These are phyloP conservation scores for Boletus subparvulus DNA, from an alignment of 768 basidiomycete species.

Conservation along the genomic window DNA sequence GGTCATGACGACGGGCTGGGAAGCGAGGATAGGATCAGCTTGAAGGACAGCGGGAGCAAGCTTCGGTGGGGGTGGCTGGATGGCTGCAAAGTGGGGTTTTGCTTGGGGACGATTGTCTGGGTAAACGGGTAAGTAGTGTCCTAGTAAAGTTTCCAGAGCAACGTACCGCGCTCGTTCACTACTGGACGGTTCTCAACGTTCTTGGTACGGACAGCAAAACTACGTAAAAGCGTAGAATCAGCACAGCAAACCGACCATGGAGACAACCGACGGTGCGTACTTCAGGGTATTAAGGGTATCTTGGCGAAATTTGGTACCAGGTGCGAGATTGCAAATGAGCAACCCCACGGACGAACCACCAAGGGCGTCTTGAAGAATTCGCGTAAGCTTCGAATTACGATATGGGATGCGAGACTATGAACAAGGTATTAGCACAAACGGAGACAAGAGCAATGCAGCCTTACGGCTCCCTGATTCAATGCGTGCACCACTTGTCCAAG, in stretches of 20 bases:
- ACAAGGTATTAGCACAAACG: slow-evolving; percentile 7
- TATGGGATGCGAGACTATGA: slow-evolving; percentile 77
- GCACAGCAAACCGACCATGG: background rate
- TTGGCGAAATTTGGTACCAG: slow-evolving; percentile 76
- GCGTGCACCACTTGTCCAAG: slow-evolving; percentile 88
- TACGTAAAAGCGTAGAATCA: slow-evolving; percentile 24
- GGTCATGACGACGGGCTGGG: slow-evolving; percentile 6
- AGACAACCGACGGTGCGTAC: slow-evolving; percentile 39
- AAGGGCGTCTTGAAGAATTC: slow-evolving; percentile 87
- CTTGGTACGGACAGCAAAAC: slow-evolving; percentile 83
- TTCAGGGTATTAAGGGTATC: slow-evolving; percentile 93
- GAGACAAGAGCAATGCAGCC: slow-evolving; percentile 13
- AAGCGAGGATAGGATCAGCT: slow-evolving; percentile 34
- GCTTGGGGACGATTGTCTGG: slow-evolving; percentile 58
- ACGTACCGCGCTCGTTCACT: slow-evolving; percentile 71
- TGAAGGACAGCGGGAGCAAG: slow-evolving; percentile 49
- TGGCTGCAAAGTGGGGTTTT: slow-evolving; percentile 67
- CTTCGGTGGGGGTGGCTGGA: slow-evolving; percentile 44
- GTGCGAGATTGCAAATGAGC: slow-evolving; percentile 85
- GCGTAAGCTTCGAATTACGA: slow-evolving; percentile 84
- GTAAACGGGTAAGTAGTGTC: background rate
- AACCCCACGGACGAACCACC: slow-evolving; percentile 79
- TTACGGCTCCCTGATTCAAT: slow-evolving; percentile 67
- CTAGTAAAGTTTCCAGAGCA: background rate
- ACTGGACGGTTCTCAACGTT: slow-evolving; percentile 82